A percentile compares a stretch with the other conserved stretches of the same genome.
These are phyloP conservation scores for Cyclocybe aegerita DNA, from an alignment of 768 basidiomycete genomes.

Conservation along the genomic window DNA sequence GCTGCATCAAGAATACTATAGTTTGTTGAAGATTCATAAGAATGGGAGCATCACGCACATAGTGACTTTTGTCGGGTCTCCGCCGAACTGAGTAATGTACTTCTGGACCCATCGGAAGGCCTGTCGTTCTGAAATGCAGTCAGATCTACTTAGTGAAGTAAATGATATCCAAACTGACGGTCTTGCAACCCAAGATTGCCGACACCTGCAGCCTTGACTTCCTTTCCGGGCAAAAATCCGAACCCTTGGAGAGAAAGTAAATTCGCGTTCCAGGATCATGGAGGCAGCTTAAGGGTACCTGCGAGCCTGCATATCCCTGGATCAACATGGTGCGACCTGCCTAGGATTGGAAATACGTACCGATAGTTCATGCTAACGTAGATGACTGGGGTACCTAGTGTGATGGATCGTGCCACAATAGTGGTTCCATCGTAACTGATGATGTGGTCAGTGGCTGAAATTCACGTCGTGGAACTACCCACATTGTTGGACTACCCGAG, in stretches of 20 bases:
- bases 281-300: neutral
- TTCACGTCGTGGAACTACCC: neutral
- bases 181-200: conserved; percentile 54
- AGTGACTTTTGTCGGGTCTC: conserved; percentile 54
- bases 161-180: conserved; percentile 24
- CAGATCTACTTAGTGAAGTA: neutral
- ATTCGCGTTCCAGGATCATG: neutral
- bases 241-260: conserved; percentile 28
- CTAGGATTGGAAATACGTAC: conserved; percentile 1
- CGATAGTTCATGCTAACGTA: conserved; percentile 55
- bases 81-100: conserved; percentile 63
- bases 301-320: conserved; percentile 5
- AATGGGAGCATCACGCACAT: conserved; percentile 28
- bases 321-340: neutral
- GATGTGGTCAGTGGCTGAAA: conserved; percentile 4
- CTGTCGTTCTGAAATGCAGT: conserved; percentile 38
- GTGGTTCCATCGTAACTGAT: conserved; percentile 39
- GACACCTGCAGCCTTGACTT: conserved; percentile 35
- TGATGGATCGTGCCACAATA: conserved; percentile 42
- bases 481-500: too few relatives aligned
- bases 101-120: conserved; percentile 63
- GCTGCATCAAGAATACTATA: conserved; percentile 16
- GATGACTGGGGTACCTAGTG: conserved; percentile 39
- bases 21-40: neutral
- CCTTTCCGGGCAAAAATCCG: conserved; percentile 41